Conservation (phyloP, 1,284 basidiomycete species). For the Trametes pubescens region DNA sequence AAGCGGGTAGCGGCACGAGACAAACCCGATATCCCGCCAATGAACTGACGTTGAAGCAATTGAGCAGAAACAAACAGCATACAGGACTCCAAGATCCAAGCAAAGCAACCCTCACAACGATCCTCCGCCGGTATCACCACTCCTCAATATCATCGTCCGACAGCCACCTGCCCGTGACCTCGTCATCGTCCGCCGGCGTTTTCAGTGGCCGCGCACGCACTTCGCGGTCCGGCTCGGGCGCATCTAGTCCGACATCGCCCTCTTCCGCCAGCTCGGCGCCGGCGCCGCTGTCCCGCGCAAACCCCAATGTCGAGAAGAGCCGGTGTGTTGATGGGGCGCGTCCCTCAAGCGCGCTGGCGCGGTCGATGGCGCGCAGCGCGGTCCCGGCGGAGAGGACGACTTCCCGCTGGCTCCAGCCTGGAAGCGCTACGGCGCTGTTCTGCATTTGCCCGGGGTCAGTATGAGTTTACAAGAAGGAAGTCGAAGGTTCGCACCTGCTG, state of each 20-base stretch:
- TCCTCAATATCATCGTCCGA: slow-evolving; percentile 78
- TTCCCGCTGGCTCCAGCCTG: slow-evolving; percentile 61
- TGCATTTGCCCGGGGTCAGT: background rate
- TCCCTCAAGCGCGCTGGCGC: background rate
- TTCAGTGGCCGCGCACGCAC: slow-evolving; percentile 15
- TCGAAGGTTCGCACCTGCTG: slow-evolving; percentile 36
- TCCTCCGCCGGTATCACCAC: slow-evolving; percentile 24
- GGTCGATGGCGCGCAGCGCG: slow-evolving; percentile 58
- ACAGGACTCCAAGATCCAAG: too few species aligned
- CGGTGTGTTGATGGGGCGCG: slow-evolving; percentile 54
- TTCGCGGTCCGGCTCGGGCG: slow-evolving; percentile 38
- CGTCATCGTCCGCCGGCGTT: slow-evolving; percentile 29
- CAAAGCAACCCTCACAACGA: background rate
- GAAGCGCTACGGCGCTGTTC: slow-evolving; percentile 32
- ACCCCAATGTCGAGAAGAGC: slow-evolving; percentile 64
- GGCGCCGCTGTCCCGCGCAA: slow-evolving; percentile 42
- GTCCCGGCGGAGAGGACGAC: slow-evolving; percentile 69
- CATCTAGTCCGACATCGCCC: slow-evolving; percentile 39
- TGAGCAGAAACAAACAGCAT: too few species aligned
- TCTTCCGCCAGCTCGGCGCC: slow-evolving; percentile 50
- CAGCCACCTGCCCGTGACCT: slow-evolving; percentile 61
- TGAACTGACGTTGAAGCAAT: too few species aligned
- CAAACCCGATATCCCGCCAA: too few species aligned
- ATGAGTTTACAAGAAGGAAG: background rate
- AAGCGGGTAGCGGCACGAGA: too few species aligned